Percentiles rank a stretch among this genome's conserved stretches.
Evolutionary conservation across 208 protist genomes (phyloP).

Genomic region (Crithidia mellificae): DNA sequence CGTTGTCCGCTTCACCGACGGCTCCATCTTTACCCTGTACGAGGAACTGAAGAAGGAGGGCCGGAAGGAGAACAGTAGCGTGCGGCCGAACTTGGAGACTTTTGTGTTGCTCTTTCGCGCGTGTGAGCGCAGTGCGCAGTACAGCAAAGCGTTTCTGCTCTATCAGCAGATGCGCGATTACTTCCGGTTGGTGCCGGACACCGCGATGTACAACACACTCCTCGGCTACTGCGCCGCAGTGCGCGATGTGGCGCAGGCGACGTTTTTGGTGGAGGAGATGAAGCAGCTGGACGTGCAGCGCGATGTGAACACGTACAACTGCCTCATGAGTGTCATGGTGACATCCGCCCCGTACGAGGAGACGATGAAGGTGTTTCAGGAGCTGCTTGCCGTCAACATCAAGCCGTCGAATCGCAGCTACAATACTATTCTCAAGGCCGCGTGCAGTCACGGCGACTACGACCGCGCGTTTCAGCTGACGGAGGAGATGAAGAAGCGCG

Average conservation of each 20-base stretch:
- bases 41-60: conserved; percentile 84
- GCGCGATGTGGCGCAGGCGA: conserved; percentile 84
- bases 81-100: conserved; percentile 77
- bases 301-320: conserved; percentile 92
- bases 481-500: conserved; percentile 90
- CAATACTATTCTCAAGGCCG: conserved; percentile 87
- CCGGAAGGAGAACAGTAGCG: conserved; percentile 55
- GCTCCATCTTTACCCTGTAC: conserved; percentile 81
- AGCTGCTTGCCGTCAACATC: conserved; percentile 59
- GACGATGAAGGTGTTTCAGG: conserved; percentile 74
- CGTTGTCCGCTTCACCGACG: conserved; percentile 77
- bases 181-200: conserved; percentile 77
- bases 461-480: conserved; percentile 89
- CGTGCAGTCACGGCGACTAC: conserved; percentile 76
- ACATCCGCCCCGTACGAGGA: conserved; percentile 84
- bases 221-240: conserved; percentile 89
- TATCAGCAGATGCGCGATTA: conserved; percentile 85
- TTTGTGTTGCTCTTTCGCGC: conserved; percentile 85
- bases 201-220: conserved; percentile 84
- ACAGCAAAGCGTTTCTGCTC: conserved; percentile 80
- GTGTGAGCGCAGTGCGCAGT: conserved; percentile 84
- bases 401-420: conserved; percentile 81
- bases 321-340: conserved; percentile 86
- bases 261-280: conserved; percentile 91
- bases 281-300: conserved; percentile 58